Conservation (phyloP, 2,329 filamentous ascomycete species). For the Fusarium zealandicum region DNA sequence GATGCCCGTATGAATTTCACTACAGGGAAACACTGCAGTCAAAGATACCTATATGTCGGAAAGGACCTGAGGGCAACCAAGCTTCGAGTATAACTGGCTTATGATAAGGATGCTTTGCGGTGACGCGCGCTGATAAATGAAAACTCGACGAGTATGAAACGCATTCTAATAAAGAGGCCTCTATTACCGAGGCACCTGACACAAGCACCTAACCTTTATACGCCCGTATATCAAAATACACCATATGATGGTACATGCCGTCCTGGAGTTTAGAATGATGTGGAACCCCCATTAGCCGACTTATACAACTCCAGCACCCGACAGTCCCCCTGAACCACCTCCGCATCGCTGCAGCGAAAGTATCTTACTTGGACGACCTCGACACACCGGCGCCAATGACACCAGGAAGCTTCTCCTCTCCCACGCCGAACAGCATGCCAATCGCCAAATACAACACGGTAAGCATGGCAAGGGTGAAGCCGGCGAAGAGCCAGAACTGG, state of each 20-base stretch:
- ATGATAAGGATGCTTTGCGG: neutral
- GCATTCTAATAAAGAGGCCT: slow-evolving; percentile 42
- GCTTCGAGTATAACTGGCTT: neutral
- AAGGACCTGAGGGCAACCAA: no score
- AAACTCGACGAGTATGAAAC: slow-evolving; percentile 27
- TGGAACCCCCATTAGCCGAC: slow-evolving; percentile 28
- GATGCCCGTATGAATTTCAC: no score
- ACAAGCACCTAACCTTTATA: slow-evolving; percentile 43
- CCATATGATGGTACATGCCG: slow-evolving; percentile 42
- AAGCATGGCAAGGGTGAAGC: slow-evolving; percentile 75
- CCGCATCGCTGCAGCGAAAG: neutral
- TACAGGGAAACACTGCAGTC: no score
- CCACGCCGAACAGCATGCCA: slow-evolving; percentile 81
- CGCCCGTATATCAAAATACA: slow-evolving; percentile 44
- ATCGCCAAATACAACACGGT: slow-evolving; percentile 74
- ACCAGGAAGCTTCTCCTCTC: slow-evolving; percentile 85
- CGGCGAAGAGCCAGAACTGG: slow-evolving; percentile 85
- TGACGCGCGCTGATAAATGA: slow-evolving; percentile 6
- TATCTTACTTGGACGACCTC: slow-evolving; percentile 63
- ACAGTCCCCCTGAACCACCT: slow-evolving; percentile 16
- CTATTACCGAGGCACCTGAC: slow-evolving; percentile 35
- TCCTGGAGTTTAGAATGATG: slow-evolving; percentile 33
- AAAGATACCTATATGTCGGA: neutral
- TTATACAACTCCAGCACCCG: slow-evolving; percentile 35
- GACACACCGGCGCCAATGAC: slow-evolving; percentile 96